Conservation (phyloP, 495 filamentous ascomycete species). For the Podospora pseudopauciseta region DNA sequence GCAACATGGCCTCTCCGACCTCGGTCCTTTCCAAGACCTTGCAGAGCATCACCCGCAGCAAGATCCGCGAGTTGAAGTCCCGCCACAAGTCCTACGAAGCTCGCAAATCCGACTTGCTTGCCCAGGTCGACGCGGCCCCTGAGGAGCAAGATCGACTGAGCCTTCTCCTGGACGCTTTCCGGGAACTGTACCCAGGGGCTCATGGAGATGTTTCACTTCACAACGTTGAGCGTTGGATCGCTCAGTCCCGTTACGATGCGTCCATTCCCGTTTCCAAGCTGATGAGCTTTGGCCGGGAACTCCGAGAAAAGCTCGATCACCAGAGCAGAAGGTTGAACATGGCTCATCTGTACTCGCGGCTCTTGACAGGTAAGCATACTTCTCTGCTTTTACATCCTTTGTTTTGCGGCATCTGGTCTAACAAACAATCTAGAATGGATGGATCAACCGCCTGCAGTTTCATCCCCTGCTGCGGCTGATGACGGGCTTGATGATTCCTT, state of each 20-base stretch:
- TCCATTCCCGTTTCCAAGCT: slow-evolving; percentile 35
- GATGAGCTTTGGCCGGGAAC: slow-evolving; percentile 37
- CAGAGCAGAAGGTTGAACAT: slow-evolving; percentile 57
- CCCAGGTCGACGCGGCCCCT: slow-evolving; percentile 27
- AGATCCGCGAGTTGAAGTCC: slow-evolving; percentile 60
- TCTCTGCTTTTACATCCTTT: neutral
- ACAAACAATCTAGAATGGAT: slow-evolving; percentile 51
- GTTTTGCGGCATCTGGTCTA: neutral
- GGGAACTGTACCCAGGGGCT: slow-evolving; percentile 32
- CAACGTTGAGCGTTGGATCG: slow-evolving; percentile 37
- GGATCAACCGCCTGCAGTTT: slow-evolving; percentile 24
- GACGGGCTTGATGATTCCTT: slow-evolving; percentile 28
- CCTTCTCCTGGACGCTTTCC: slow-evolving; percentile 40
- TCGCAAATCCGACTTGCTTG: slow-evolving; percentile 37
- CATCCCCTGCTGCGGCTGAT: slow-evolving; percentile 20
- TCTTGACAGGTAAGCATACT: slow-evolving; percentile 44
- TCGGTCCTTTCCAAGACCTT: slow-evolving; percentile 56
- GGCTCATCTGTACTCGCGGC: slow-evolving; percentile 56
- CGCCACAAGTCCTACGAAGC: slow-evolving; percentile 53
- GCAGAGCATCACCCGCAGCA: slow-evolving; percentile 61
- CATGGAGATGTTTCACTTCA: slow-evolving; percentile 22
- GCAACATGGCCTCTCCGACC: slow-evolving; percentile 33
- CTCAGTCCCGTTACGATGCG: slow-evolving; percentile 38
- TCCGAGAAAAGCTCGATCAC: slow-evolving; percentile 40
- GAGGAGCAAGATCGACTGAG: slow-evolving; percentile 36